A percentile compares a stretch with the other conserved stretches of the same genome.
Conservation (phyloP, 116 monocot genomes). For the Iris pallida region DNA sequence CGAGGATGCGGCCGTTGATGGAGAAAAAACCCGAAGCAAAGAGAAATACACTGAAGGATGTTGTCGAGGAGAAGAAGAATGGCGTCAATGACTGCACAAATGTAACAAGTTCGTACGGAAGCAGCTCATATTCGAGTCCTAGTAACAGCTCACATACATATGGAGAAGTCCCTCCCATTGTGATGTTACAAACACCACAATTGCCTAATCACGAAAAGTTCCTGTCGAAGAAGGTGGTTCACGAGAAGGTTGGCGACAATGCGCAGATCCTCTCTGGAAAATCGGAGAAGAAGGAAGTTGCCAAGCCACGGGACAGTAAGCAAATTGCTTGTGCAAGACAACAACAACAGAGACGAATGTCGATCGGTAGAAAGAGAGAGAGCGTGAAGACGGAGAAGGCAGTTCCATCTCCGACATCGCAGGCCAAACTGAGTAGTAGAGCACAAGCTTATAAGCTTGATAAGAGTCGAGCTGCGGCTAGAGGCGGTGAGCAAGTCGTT, state of each 20-base stretch:
- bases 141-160: not conserved
- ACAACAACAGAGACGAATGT: not conserved
- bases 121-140: not conserved
- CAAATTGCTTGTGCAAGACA: not conserved
- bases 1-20: not conserved
- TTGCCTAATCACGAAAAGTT: not conserved
- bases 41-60: not conserved
- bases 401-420: constrained; percentile 3
- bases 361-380: not conserved
- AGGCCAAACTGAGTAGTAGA: not conserved
- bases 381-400: constrained; percentile 7
- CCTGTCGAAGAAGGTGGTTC: not conserved
- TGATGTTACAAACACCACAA: constrained; percentile 7
- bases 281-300: not conserved
- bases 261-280: not conserved
- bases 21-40: not conserved
- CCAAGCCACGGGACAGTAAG: not conserved
- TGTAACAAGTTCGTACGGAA: not conserved
- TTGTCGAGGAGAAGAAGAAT: not conserved
- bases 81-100: not conserved
- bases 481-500: not conserved
- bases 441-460: constrained; percentile 1
- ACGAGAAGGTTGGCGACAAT: constrained; percentile 4
- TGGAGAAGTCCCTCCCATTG: constrained; percentile 7
- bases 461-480: not conserved